Evolutionary conservation across 805 yeast genomes (phyloP).

Genomic region (Sungouiella blattae): DNA sequence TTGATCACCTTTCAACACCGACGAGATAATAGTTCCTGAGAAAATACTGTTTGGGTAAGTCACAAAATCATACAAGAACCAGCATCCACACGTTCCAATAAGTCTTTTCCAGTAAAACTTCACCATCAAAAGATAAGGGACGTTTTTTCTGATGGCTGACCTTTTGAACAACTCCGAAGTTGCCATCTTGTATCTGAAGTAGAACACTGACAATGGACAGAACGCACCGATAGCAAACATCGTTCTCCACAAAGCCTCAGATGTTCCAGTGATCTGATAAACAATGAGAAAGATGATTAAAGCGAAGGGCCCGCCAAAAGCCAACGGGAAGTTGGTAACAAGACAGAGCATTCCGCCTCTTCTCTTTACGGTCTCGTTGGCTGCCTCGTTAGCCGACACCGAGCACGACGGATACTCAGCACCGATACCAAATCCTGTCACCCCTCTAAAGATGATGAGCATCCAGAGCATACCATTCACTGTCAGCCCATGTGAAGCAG

Average conservation of each 20-base stretch:
- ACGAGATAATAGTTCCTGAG: conserved; percentile 56
- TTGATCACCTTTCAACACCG: conserved; percentile 36
- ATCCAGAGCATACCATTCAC: conserved; percentile 71
- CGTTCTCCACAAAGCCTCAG: conserved; percentile 64
- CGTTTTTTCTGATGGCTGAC: conserved; percentile 55
- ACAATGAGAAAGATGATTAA: conserved; percentile 65
- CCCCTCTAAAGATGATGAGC: conserved; percentile 70
- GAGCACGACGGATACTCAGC: conserved; percentile 74
- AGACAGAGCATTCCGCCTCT: conserved; percentile 65
- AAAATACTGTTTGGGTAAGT: conserved; percentile 77
- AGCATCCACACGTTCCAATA: conserved; percentile 67
- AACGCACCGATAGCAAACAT: conserved; percentile 62
- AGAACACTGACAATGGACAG: conserved; percentile 71
- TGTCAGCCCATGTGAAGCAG: conserved; percentile 63
- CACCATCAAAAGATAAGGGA: conserved; percentile 51
- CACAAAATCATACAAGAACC: conserved; percentile 81
- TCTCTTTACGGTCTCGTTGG: conserved; percentile 59
- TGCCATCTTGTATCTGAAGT: conserved; percentile 67
- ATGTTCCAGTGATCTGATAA: conserved; percentile 47
- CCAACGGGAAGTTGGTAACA: conserved; percentile 69
- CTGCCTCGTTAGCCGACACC: conserved; percentile 67
- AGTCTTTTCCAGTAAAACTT: conserved; percentile 67
- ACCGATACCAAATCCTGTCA: conserved; percentile 76
- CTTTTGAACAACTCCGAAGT: conserved; percentile 62
- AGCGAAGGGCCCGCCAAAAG: conserved; percentile 80